Percentiles rank a stretch among this genome's conserved stretches.
Conservation (phyloP, 192 early-diverging fungal genomes). For the Phycomyces blakesleeanus region DNA sequence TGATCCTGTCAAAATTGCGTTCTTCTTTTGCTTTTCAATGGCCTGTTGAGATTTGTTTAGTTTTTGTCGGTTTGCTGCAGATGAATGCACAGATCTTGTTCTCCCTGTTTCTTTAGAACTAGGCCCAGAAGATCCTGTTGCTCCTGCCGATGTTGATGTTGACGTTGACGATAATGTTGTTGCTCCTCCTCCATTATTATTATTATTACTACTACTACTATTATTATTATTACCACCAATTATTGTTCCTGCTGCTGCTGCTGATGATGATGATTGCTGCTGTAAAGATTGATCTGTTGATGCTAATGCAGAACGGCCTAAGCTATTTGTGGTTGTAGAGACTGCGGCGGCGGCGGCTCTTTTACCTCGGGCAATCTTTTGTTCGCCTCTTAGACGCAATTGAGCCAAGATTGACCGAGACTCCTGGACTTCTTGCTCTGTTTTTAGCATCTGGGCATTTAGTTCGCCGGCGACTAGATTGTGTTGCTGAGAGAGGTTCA, state of each 20-base stretch:
- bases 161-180: too few relatives aligned
- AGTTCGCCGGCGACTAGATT: neutral
- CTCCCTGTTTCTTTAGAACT: neutral
- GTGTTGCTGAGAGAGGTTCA: neutral
- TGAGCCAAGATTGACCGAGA: slow-evolving; percentile 35
- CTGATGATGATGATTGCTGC: too few relatives aligned
- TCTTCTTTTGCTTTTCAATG: slow-evolving; percentile 1
- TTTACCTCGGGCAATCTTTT: slow-evolving; percentile 23
- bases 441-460: slow-evolving; percentile 15
- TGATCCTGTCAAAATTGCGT: neutral
- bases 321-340: neutral
- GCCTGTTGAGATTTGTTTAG: neutral
- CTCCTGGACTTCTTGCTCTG: slow-evolving; percentile 38
- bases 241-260: too few relatives aligned
- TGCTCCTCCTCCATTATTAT: too few relatives aligned
- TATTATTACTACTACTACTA: too few relatives aligned
- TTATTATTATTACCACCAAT: too few relatives aligned
- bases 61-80: neutral
- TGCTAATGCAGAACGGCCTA: neutral
- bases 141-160: too few relatives aligned
- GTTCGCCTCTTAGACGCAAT: slow-evolving; percentile 31
- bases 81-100: neutral
- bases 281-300: neutral
- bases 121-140: neutral
- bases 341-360: slow-evolving; percentile 19